Evolutionary conservation across 1,139 yeast species (phyloP).

Genomic region (Suhomyces choctaworum): DNA sequence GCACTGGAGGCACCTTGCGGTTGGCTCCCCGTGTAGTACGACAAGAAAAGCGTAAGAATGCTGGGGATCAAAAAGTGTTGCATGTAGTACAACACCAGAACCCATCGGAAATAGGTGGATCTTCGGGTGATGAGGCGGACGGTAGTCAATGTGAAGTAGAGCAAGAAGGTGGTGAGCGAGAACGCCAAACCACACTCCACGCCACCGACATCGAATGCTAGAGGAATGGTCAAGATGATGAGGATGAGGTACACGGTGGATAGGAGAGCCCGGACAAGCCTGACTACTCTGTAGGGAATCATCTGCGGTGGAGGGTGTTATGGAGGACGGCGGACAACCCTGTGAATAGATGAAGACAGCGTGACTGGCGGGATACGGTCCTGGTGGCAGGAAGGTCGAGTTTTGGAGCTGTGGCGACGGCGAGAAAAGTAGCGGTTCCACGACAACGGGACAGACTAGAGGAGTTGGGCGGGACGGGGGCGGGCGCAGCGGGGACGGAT

Average conservation of each 20-base stretch:
- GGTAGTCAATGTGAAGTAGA: slow-evolving; percentile 74
- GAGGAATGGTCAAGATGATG: slow-evolving; percentile 80
- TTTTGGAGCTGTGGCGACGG: too few species aligned
- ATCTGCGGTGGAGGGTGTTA: not conserved
- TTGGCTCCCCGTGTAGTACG: slow-evolving; percentile 47
- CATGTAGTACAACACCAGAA: slow-evolving; percentile 67
- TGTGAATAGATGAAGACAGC: too few species aligned
- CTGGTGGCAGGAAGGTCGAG: too few species aligned
- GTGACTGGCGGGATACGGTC: too few species aligned
- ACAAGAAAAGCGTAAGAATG: slow-evolving; percentile 68
- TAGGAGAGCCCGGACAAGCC: slow-evolving; percentile 34
- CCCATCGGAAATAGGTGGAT: slow-evolving; percentile 48
- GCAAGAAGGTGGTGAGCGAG: slow-evolving; percentile 68
- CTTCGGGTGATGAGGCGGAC: slow-evolving; percentile 57
- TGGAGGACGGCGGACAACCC: too few species aligned
- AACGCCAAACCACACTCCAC: slow-evolving; percentile 84
- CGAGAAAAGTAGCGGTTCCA: not conserved
- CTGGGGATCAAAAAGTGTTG: slow-evolving; percentile 87
- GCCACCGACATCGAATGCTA: slow-evolving; percentile 96
- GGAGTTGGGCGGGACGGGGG: too few species aligned
- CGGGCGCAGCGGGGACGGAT: too few species aligned
- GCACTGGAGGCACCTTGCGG: slow-evolving; percentile 11
- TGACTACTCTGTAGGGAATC: not conserved
- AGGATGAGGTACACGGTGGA: slow-evolving; percentile 63
- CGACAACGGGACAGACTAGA: too few species aligned